A percentile compares a stretch with the other conserved stretches of the same genome.
Evolutionary conservation across 768 basidiomycete species (phyloP).

Genomic region (Favolaschia claudopus): DNA sequence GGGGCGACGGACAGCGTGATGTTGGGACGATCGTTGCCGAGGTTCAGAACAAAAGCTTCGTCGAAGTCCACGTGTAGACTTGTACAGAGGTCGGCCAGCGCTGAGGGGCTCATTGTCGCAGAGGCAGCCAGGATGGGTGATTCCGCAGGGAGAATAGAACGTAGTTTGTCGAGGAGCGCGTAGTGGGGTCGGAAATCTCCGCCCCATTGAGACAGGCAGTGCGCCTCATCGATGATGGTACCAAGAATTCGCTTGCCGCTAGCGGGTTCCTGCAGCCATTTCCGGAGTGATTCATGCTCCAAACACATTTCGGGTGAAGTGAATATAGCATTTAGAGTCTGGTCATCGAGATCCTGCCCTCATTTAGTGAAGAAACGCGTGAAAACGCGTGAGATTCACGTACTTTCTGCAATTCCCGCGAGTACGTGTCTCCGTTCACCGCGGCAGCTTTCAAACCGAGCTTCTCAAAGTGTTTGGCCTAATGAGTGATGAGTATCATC

Average conservation of each 20-base stretch:
- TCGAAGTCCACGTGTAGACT: conserved; percentile 32
- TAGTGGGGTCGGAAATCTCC: too few relatives aligned
- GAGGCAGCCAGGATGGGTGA: conserved; percentile 40
- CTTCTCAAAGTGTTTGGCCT: conserved; percentile 34
- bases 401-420: conserved; percentile 32
- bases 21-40: conserved; percentile 45
- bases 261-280: conserved; percentile 25
- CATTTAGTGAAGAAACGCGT: not conserved
- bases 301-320: conserved; percentile 49
- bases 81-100: conserved; percentile 32
- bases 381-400: not conserved
- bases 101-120: conserved; percentile 39
- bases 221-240: conserved; percentile 46
- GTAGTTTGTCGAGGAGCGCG: conserved; percentile 35
- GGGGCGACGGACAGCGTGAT: conserved; percentile 34
- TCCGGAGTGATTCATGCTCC: conserved; percentile 35
- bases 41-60: conserved; percentile 38
- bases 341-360: conserved; percentile 31
- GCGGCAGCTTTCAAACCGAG: conserved; percentile 37
- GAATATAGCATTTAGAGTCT: conserved; percentile 35
- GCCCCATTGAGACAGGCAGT: conserved; percentile 44
- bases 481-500: too few relatives aligned
- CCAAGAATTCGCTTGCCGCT: conserved; percentile 18
- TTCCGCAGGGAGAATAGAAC: conserved; percentile 33
- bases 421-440: conserved; percentile 46